Evolutionary conservation across 177 flowering plant genomes (phyloP).

Genomic region (Tripterygium wilfordii): DNA sequence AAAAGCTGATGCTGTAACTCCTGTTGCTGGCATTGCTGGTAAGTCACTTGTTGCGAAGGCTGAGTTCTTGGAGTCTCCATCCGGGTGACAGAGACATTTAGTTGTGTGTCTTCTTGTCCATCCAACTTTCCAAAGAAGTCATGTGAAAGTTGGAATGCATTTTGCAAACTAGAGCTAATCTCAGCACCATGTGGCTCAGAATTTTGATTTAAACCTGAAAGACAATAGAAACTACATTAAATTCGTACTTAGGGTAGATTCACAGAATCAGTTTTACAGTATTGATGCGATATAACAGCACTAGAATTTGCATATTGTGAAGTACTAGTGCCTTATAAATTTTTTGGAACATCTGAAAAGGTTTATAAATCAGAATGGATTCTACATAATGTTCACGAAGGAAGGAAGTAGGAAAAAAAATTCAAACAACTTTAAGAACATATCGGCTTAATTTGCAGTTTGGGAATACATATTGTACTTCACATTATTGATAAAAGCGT

Average conservation of each 20-base stretch:
- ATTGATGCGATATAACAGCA: too few species aligned
- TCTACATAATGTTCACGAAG: too few species aligned
- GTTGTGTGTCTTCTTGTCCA: background rate
- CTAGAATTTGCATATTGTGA: too few species aligned
- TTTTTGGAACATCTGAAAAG: too few species aligned
- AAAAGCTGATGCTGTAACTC: conserved; percentile 2
- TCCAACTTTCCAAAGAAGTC: background rate
- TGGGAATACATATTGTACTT: too few species aligned
- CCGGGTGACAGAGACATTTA: background rate
- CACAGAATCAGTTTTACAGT: too few species aligned
- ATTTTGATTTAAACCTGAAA: conserved; percentile 1
- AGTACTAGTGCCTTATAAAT: too few species aligned
- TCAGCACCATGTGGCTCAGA: background rate
- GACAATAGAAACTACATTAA: background rate
- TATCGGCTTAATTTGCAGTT: too few species aligned
- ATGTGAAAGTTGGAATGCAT: background rate
- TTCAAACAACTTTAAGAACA: too few species aligned
- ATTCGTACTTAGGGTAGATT: background rate
- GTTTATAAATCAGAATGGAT: too few species aligned
- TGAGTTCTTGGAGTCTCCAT: background rate
- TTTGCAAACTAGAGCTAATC: background rate
- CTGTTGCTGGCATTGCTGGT: conserved; percentile 2
- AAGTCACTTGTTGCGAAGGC: background rate
- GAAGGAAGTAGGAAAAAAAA: too few species aligned
- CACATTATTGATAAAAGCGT: too few species aligned